Evolutionary conservation across 306 rosid genomes (phyloP).

Genomic region (Prunus armeniaca): DNA sequence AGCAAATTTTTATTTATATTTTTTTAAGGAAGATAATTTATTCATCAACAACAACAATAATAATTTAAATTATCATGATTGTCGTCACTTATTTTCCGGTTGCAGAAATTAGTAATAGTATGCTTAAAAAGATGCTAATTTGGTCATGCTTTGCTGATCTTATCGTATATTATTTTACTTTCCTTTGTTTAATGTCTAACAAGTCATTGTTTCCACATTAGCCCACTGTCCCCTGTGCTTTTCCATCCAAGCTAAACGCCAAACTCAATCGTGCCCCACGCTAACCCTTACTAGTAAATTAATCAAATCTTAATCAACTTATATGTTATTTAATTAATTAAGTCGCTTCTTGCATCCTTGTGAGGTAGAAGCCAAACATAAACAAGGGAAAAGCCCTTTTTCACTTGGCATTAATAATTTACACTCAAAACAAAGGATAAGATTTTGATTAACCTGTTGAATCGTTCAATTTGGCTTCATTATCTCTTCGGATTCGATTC

Average conservation of each 20-base stretch:
- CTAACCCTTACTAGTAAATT: not conserved
- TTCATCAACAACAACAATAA: not conserved
- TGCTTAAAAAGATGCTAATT: not conserved
- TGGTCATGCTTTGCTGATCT: not conserved
- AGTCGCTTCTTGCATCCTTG: not conserved
- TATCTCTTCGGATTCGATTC: not conserved
- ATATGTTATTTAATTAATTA: not conserved
- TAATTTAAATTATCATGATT: not conserved
- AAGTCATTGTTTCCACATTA: not conserved
- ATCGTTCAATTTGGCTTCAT: not conserved
- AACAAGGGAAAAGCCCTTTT: not conserved
- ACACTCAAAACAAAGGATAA: not conserved
- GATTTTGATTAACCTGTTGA: not conserved
- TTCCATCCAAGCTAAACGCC: not conserved
- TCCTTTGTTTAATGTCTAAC: not conserved
- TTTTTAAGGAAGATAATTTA: not conserved
- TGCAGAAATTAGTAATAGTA: not conserved
- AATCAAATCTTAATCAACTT: not conserved
- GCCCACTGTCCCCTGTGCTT: not conserved
- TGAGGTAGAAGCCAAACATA: not conserved
- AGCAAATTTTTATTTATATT: no score
- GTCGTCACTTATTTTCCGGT: not conserved
- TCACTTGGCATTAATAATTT: not conserved
- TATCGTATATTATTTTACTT: not conserved
- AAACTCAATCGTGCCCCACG: not conserved